These are phyloP conservation scores for Xylaria intraflava DNA, from an alignment of 495 filamentous ascomycete species.

Conservation along the genomic window DNA sequence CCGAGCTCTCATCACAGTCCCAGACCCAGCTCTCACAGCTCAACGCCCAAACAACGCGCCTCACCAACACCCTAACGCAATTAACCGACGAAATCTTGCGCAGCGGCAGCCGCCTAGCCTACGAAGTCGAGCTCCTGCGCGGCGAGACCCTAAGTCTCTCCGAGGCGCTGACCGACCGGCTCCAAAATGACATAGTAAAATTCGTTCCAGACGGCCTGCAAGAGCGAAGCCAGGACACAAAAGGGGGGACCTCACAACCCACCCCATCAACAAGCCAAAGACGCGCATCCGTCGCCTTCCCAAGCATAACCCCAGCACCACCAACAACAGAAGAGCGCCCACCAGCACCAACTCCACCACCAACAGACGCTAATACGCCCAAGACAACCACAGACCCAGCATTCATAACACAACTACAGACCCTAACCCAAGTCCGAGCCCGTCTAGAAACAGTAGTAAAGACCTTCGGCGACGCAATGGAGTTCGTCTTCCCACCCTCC, in stretches of 20 bases:
- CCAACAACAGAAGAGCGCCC: constrained; percentile 13
- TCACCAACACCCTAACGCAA: constrained; percentile 76
- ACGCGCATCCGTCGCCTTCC: constrained; percentile 17
- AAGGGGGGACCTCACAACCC: constrained; percentile 12
- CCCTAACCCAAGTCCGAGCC: constrained; percentile 69
- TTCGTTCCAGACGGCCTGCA: constrained; percentile 55
- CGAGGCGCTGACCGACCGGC: constrained; percentile 64
- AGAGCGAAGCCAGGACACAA: constrained; percentile 9
- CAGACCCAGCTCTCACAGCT: constrained; percentile 80
- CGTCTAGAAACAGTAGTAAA: constrained; percentile 80
- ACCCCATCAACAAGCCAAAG: constrained; percentile 21
- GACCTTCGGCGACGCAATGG: constrained; percentile 88
- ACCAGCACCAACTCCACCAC: not conserved
- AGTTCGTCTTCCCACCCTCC: constrained; percentile 82
- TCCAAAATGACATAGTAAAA: constrained; percentile 60
- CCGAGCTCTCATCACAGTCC: constrained; percentile 72
- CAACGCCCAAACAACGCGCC: constrained; percentile 75
- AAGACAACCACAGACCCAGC: constrained; percentile 47
- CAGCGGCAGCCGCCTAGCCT: constrained; percentile 76
- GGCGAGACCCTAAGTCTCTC: constrained; percentile 75
- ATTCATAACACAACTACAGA: constrained; percentile 72
- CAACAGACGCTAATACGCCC: not conserved
- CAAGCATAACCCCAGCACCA: constrained; percentile 9
- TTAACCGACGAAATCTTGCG: constrained; percentile 93
- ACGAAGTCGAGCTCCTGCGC: constrained; percentile 88